Percentiles rank a stretch among this genome's conserved stretches.
Evolutionary conservation across 345 rosid species (phyloP).

Genomic region (Streptanthus diversifolius): DNA sequence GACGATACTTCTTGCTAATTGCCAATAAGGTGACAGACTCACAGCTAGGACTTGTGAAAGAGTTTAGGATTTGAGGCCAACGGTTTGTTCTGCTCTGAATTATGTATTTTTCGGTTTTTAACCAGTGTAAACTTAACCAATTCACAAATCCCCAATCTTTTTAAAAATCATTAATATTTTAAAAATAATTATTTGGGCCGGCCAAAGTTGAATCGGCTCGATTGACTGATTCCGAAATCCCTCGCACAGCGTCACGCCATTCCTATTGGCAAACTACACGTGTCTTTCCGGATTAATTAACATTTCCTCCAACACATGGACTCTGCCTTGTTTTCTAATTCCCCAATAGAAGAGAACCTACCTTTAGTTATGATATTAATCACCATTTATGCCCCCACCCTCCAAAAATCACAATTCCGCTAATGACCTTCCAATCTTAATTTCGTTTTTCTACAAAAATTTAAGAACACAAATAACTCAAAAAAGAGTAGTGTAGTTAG

Average conservation of each 20-base stretch:
- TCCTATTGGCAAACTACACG: constrained; percentile 14
- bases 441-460: not conserved
- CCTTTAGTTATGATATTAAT: not conserved
- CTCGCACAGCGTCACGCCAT: constrained; percentile 4
- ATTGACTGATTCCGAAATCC: constrained; percentile 15
- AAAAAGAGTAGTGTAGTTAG: not conserved
- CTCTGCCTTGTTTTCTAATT: constrained; percentile 5
- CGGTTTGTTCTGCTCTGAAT: not conserved
- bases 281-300: not conserved
- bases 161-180: not conserved
- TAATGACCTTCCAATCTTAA: not conserved
- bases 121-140: not conserved
- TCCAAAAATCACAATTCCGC: not conserved
- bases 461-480: not conserved
- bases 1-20: constrained; percentile 77
- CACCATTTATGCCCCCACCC: not conserved
- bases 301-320: not conserved
- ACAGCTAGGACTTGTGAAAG: not conserved
- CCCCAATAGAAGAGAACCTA: not conserved
- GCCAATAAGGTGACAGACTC: constrained; percentile 29
- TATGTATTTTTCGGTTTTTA: not conserved
- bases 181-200: not conserved
- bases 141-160: not conserved
- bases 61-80: not conserved
- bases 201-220: constrained; percentile 27